Evolutionary conservation across 2,329 filamentous ascomycete species (phyloP).

Genomic region (Colletotrichum sp.): DNA sequence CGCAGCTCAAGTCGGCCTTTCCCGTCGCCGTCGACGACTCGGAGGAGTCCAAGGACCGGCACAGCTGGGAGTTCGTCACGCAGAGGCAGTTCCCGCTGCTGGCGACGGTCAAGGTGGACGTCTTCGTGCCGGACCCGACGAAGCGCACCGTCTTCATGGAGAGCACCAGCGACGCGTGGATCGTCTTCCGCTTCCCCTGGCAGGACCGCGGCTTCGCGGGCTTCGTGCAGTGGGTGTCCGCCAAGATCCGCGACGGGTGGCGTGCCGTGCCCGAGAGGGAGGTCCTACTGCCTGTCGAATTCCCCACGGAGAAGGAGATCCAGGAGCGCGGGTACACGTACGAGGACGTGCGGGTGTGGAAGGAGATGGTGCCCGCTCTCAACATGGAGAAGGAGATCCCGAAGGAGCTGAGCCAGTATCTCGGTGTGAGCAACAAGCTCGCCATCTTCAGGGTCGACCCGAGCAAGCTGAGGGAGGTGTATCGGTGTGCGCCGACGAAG

Average conservation of each 20-base stretch:
- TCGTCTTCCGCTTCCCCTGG: conserved; percentile 73
- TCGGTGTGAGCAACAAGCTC: conserved; percentile 70
- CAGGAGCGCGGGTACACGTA: conserved; percentile 62
- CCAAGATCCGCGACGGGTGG: conserved; percentile 56
- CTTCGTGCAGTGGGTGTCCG: conserved; percentile 45
- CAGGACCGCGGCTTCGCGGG: conserved; percentile 53
- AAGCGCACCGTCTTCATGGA: conserved; percentile 53
- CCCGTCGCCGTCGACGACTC: conserved; percentile 40
- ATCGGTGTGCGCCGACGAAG: conserved; percentile 62
- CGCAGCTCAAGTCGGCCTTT: conserved; percentile 63
- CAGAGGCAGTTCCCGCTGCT: conserved; percentile 73
- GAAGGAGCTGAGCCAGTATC: conserved; percentile 65
- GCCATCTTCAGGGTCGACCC: conserved; percentile 73
- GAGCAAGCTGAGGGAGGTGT: conserved; percentile 59
- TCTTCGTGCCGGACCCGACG: conserved; percentile 71
- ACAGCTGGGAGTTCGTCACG: conserved; percentile 74
- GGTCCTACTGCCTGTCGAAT: conserved; percentile 69
- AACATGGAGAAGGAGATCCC: conserved; percentile 66
- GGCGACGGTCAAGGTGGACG: conserved; percentile 69
- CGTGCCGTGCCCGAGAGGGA: conserved; percentile 63
- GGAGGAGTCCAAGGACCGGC: conserved; percentile 42
- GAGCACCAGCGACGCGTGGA: conserved; percentile 54
- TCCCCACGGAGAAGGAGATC: conserved; percentile 63
- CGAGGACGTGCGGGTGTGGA: conserved; percentile 70
- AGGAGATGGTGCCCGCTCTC: conserved; percentile 58